Percentiles rank a stretch among this genome's conserved stretches.
phyloP scores from a whole-genome alignment of 768 basidiomycete species.

The Mrakia gelida region DNA sequence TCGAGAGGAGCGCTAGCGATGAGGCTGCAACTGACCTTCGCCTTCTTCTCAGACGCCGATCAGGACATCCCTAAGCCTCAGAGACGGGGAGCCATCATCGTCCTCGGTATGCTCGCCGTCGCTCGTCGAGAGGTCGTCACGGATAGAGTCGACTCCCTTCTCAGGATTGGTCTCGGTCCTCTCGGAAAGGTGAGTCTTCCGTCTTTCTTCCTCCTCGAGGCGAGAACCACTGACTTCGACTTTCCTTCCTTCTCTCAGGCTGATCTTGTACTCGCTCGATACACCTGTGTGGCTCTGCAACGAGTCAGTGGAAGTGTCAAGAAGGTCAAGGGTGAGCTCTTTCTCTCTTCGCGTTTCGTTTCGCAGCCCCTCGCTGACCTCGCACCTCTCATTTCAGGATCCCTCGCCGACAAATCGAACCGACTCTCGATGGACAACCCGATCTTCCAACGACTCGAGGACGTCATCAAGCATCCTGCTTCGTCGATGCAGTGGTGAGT shows the following conservation, averaged over 20 bases:
- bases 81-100: conserved; percentile 89
- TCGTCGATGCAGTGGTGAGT: conserved; percentile 76
- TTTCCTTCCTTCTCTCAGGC: conserved; percentile 49
- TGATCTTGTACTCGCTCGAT: conserved; percentile 83
- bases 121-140: conserved; percentile 71
- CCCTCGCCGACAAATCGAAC: conserved; percentile 76
- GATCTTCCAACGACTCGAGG: conserved; percentile 77
- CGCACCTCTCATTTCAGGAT: conserved; percentile 54
- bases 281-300: conserved; percentile 89
- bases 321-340: conserved; percentile 78
- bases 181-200: conserved; percentile 63
- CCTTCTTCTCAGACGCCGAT: conserved; percentile 57
- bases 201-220: conserved; percentile 21
- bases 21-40: background rate
- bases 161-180: conserved; percentile 79
- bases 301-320: conserved; percentile 90
- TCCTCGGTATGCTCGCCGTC: conserved; percentile 93
- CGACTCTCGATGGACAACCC: conserved; percentile 81
- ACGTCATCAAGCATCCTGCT: conserved; percentile 72
- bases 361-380: background rate
- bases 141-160: conserved; percentile 75
- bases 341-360: background rate
- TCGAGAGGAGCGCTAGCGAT: background rate
- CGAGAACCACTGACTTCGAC: background rate
- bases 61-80: conserved; percentile 73